Evolutionary conservation across 768 basidiomycete species (phyloP).

Genomic region (Ramaria rubella): DNA sequence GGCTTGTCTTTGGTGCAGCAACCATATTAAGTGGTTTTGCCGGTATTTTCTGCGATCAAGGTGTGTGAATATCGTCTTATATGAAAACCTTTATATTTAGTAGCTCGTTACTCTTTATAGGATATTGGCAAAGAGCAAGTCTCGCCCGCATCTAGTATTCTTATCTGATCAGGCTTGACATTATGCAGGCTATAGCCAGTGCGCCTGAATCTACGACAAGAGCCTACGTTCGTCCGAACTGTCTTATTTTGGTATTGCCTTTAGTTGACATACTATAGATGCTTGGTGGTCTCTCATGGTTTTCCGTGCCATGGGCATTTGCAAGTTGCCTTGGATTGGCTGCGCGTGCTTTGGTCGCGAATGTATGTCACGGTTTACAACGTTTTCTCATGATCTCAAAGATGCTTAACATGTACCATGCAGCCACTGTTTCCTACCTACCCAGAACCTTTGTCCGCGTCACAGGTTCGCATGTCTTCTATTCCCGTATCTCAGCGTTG

Average conservation of each 20-base stretch:
- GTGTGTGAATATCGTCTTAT: constrained; percentile 17
- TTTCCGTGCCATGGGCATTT: constrained; percentile 47
- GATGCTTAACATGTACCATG: background rate
- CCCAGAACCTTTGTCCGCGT: constrained; percentile 34
- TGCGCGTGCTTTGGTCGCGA: constrained; percentile 29
- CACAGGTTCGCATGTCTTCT: constrained; percentile 9
- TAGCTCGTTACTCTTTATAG: constrained; percentile 20
- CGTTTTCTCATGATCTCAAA: background rate
- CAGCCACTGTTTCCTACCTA: constrained; percentile 51
- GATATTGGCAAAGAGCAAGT: constrained; percentile 48
- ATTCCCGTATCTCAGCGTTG: background rate
- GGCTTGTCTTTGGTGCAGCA: constrained; percentile 36
- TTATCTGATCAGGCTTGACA: constrained; percentile 1
- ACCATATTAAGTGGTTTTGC: constrained; percentile 37
- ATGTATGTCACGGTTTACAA: constrained; percentile 17
- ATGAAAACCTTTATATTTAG: constrained; percentile 2
- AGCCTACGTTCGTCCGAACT: constrained; percentile 37
- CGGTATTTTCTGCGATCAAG: constrained; percentile 47
- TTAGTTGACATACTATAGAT: constrained; percentile 28
- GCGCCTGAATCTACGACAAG: constrained; percentile 45
- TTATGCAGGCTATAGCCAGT: constrained; percentile 40
- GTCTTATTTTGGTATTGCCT: no score
- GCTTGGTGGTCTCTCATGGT: constrained; percentile 54
- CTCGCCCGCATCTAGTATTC: constrained; percentile 10
- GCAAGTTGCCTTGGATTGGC: constrained; percentile 42